Base-by-base conservation (phyloP, 441 rosid genomes). In the Adansonia rubrostipa region DNA sequence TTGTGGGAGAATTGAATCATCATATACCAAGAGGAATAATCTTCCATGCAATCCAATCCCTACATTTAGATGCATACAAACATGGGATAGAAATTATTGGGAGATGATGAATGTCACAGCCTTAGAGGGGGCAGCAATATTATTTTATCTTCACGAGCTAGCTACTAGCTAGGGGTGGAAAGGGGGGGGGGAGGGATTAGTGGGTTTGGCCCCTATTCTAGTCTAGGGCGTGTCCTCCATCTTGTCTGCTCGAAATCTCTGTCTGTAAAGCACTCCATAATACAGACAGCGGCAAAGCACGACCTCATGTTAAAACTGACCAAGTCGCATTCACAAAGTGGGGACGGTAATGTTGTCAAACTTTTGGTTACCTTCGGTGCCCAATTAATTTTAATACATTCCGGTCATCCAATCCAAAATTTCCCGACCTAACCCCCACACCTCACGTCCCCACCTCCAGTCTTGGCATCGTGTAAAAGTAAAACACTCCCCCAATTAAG, bases 241-340 rank as follows among this genome's bases (percentile, higher is more conserved):
- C 76, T 65, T 71, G 77, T 75, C 71, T 36, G 68, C 56, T 53
- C 40, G 48, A 50, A 45, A 51, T 33, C 33, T 36, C 33, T 63
- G 69, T 74, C 61, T 48, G 42, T 51, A 56, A 76, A 78, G 73
- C 77, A 17, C 51, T 73, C 77, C 8, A 4, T 7, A 17, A 68
- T 58, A 71, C 78, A 78, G 81, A 77, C 87, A 79, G 10, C 5
- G 28, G 8, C 51, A 19, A 54, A 79, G 78, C 86, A 79, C 76
- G 61, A 76, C 76, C 45, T 60, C 20, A 61, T 78, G 72, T 33
- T 33, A 40, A 51, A 67, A 80, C 72, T 75, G 60, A 45, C 66
- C 82, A 22, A 69, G 4, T 64, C 70, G 79, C 71, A 48, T 1
- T n/a, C 36, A 1, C 36, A 33, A 7, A 33, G 77, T 69, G 79